These are phyloP conservation scores for Metschnikowia noctiluminum DNA, from an alignment of 805 yeast genomes.

Conservation along the genomic window DNA sequence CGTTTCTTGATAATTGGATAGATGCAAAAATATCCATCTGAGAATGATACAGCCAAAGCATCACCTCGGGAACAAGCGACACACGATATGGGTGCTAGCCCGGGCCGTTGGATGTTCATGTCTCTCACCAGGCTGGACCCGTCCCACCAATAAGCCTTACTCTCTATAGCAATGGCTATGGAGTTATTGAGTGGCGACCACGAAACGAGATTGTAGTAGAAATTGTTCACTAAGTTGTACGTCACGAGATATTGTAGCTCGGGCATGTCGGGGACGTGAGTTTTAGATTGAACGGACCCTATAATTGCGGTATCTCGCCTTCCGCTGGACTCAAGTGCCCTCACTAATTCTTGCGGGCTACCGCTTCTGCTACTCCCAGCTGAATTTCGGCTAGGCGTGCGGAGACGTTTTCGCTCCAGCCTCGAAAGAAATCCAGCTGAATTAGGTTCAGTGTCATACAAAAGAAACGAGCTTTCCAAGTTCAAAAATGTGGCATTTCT, in stretches of 20 bases:
- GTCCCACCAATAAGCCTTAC: slow-evolving; percentile 61
- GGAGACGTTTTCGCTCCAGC: background rate
- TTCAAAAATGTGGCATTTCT: background rate
- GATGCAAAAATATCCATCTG: slow-evolving; percentile 49
- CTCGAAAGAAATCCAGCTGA: background rate
- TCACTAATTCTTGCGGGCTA: slow-evolving; percentile 4
- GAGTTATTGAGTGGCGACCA: slow-evolving; percentile 57
- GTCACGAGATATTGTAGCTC: slow-evolving; percentile 19
- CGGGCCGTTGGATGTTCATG: slow-evolving; percentile 28
- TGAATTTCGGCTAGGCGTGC: slow-evolving; percentile 4
- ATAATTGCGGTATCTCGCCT: background rate
- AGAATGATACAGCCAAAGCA: slow-evolving; percentile 54
- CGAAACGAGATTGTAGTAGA: slow-evolving; percentile 68
- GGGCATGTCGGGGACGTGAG: slow-evolving; percentile 3
- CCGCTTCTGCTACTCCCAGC: slow-evolving; percentile 3
- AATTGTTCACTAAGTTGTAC: slow-evolving; percentile 62
- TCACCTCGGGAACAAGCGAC: slow-evolving; percentile 52
- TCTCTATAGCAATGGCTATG: slow-evolving; percentile 66
- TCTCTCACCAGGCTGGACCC: slow-evolving; percentile 43
- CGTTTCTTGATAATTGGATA: slow-evolving; percentile 29
- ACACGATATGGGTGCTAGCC: slow-evolving; percentile 43
- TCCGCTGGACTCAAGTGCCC: slow-evolving; percentile 1
- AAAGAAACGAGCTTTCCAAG: background rate
- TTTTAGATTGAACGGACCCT: background rate
- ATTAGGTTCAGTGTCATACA: background rate